phyloP scores from a whole-genome alignment of 2,329 filamentous ascomycete species.

The Daldinia sp. region DNA sequence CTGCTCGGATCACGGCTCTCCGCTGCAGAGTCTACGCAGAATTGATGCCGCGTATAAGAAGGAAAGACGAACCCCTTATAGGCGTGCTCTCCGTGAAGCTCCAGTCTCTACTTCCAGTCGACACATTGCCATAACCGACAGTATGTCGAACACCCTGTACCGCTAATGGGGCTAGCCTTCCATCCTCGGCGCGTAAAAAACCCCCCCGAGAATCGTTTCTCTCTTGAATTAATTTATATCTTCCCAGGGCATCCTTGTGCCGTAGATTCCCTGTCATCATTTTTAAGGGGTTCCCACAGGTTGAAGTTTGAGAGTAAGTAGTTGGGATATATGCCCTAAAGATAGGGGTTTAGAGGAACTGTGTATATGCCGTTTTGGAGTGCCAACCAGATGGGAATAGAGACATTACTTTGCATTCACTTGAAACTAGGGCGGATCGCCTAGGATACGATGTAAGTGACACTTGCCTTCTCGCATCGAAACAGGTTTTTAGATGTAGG shows the following conservation, averaged over 20 bases:
- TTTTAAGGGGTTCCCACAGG: neutral
- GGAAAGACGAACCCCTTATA: neutral
- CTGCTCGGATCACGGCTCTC: neutral
- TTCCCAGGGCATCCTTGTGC: neutral
- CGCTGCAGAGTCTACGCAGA: neutral
- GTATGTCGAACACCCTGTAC: neutral
- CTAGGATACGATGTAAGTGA: neutral
- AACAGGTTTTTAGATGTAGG: neutral
- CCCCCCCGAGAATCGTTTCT: neutral
- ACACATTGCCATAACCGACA: neutral
- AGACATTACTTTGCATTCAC: neutral
- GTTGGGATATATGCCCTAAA: neutral
- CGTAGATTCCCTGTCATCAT: neutral
- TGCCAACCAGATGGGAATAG: too few relatives aligned
- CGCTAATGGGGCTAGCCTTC: neutral
- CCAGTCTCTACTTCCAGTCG: neutral
- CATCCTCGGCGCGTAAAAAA: neutral
- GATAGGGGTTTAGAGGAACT: neutral
- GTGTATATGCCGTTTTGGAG: too few relatives aligned
- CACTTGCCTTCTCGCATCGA: neutral
- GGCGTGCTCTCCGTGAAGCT: neutral
- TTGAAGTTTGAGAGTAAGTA: neutral
- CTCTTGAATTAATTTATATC: neutral
- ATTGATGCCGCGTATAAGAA: neutral
- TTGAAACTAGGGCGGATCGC: neutral